phyloP scores from a whole-genome alignment of 139 green algal species.

The Asterochloris erici region DNA sequence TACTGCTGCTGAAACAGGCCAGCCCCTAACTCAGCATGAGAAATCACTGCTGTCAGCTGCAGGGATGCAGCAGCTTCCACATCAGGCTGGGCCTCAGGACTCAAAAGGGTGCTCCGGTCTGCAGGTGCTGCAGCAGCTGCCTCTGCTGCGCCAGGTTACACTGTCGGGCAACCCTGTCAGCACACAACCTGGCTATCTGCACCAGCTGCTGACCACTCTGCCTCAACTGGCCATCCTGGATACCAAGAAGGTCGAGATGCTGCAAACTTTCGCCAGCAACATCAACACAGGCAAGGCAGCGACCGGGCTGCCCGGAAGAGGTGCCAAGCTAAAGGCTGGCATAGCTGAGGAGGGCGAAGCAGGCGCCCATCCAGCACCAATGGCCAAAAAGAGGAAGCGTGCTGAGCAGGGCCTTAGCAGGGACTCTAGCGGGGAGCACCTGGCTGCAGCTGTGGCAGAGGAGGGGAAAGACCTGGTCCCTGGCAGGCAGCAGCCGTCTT shows the following conservation, averaged over 20 bases:
- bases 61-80: neutral
- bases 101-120: neutral
- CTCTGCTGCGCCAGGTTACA: neutral
- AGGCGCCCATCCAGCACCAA: neutral
- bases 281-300: neutral
- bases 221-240: slow-evolving; percentile 9
- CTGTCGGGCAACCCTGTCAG: neutral
- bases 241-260: neutral
- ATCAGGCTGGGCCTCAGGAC: neutral
- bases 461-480: neutral
- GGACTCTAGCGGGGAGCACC: neutral
- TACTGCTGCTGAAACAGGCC: neutral
- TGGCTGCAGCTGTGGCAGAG: neutral
- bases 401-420: neutral
- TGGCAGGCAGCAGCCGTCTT: neutral
- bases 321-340: neutral
- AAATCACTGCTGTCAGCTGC: neutral
- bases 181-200: slow-evolving; percentile 1
- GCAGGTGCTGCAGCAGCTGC: slow-evolving; percentile 12
- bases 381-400: neutral
- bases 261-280: neutral
- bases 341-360: neutral
- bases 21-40: neutral
- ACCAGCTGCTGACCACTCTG: slow-evolving; percentile 2
- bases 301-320: neutral